Base-by-base conservation (phyloP, 2,329 filamentous ascomycete species). In the Dryadomyces quercivorus region DNA sequence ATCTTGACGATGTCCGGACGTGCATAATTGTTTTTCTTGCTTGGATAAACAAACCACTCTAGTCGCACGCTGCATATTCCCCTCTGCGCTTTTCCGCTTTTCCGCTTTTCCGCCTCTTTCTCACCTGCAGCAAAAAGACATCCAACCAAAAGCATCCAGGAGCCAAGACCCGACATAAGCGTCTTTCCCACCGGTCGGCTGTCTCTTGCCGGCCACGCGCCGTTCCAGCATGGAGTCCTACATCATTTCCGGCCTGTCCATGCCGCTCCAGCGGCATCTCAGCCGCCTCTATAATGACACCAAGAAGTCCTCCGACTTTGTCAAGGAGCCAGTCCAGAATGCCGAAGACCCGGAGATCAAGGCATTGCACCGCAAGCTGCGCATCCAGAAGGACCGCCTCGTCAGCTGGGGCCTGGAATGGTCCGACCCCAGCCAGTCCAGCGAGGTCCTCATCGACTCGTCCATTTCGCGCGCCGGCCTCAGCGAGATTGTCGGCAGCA, bases 331-430 rank as follows among this genome's bases (percentile, higher is more conserved):
- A 53, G 76, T 75, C 59, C 82, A 75, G 67, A 81, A 81, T 64
- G 71, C 78, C 62, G 72, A 84, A 63, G 75, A 84, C 64, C 85
- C 85, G 22, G 85, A 88, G 59, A 80, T 87, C 64, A 81, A 84
- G 63, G 76, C 78, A 16, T 72, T 91, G 36, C 84, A 90, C 65
- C 82, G 85, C 59, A 88, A 88, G 66, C 78, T 89, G 59, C 80
- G 85, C 59, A 89, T 90, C 60, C 87, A 91, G 63, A 88, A 88
- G 66, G 85, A 90, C 69, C 77, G 87, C 16, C 73, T 91, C 49
- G 82, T 88, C 56, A 85, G 82, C 57, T 92, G 87, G 87, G 87
- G 86, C 0, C 72, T 89, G 52, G 85, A 89, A 66, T 92, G 87
- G 87, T 86, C 82, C 55, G 86, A 90, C 65, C 81, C 84, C 16